Base-by-base conservation (phyloP, 371 early-diverging fungal species). In the Rhizopus delemar region DNA sequence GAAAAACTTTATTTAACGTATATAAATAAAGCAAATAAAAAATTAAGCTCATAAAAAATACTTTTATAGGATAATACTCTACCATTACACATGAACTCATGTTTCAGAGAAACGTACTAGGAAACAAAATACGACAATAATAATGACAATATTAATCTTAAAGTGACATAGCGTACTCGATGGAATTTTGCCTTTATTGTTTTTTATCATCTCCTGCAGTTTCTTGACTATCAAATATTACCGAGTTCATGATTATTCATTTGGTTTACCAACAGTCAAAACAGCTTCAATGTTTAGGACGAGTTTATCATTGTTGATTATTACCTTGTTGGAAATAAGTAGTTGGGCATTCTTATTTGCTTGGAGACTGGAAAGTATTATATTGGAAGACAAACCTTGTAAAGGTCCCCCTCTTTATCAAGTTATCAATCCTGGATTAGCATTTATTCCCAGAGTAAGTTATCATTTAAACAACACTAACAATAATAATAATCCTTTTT, bases 261-360 rank as follows among this genome's bases (percentile, higher is more conserved):
- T 69, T 22, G 72, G 79, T 33, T 29, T 79, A 29, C 79, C 79
- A 2, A 74, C 76, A 0, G 56, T 64, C 11, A 74, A 74, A 64
- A 56, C 72, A 13, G 57, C 66, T 0, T 58, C 66, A 9, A 46
- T 79, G 12, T 65, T 77, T 8, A 58, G 67, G 2, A 66, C 75
- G 32, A 72, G 71, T 45, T 53, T 77, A 12, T 29, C 60, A 9
- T 45, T 76, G 11, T 62, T 80, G 16, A 68, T 75, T 0, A 41
- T 77, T 3, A 66, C 73, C 12, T 55, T 80, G 15, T 60, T 77
- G 16, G 73, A 77, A 51, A 76, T 75, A 53, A 75, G 80, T 45
- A 60, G 53, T 16, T 80, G 77, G 80, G 77, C 77, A 12, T 80
- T 80, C 52, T 46, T 75, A 15, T 77, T 80, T 53, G 80, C 80